These are phyloP conservation scores for Inosperma sp. DNA, from an alignment of 768 basidiomycete genomes.

Conservation along the genomic window DNA sequence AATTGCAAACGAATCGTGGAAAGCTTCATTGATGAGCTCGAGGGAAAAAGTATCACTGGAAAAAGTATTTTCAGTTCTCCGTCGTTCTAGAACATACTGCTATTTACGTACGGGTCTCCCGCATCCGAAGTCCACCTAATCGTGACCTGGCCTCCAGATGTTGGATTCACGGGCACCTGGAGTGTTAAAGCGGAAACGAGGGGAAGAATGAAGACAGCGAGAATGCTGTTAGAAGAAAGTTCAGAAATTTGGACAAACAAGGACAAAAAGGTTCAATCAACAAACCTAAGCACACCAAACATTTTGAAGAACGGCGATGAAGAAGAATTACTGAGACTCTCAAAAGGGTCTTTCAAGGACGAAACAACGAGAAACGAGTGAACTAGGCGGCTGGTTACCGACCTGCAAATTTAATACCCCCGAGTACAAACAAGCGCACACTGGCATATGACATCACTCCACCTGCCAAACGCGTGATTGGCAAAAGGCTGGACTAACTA, in stretches of 20 bases:
- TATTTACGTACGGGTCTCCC: conserved; percentile 40
- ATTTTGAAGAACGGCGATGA: conserved; percentile 35
- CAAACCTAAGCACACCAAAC: conserved; percentile 48
- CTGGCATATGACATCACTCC: conserved; percentile 8
- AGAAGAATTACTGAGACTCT: conserved; percentile 21
- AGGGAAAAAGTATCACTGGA: conserved; percentile 35
- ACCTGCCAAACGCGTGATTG: neutral
- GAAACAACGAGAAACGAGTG: conserved; percentile 4
- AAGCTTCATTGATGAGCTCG: conserved; percentile 43
- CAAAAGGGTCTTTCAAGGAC: conserved; percentile 12
- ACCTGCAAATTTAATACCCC: conserved; percentile 23
- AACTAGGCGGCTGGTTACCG: neutral
- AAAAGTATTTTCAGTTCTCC: neutral
- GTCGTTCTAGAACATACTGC: neutral
- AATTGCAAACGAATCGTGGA: conserved; percentile 53
- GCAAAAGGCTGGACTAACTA: too few species aligned
- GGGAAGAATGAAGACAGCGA: conserved; percentile 42
- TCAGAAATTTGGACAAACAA: neutral
- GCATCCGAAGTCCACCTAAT: conserved; percentile 43
- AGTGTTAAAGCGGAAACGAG: conserved; percentile 48
- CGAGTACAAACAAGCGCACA: conserved; percentile 26
- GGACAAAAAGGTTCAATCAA: neutral
- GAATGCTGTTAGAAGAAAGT: conserved; percentile 26
- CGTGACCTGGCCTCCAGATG: conserved; percentile 32
- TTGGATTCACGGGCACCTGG: conserved; percentile 30